Percentiles rank a stretch among this genome's conserved stretches.
These are phyloP conservation scores for Phytophthora hybrid DNA, from an alignment of 352 stramenopile genomes.

Conservation along the genomic window DNA sequence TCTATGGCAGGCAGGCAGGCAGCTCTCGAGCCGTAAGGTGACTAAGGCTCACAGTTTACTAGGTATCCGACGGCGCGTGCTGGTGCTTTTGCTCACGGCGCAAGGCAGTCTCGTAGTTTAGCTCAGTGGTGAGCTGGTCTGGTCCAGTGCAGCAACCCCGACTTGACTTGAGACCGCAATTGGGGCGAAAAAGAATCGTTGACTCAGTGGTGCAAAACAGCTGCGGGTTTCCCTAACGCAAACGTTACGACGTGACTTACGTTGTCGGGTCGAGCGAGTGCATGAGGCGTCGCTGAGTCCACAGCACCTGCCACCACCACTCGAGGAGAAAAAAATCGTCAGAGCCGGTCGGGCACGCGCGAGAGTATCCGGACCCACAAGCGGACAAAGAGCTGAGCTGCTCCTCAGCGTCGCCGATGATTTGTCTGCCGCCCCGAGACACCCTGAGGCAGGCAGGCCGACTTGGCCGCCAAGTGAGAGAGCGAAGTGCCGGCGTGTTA, in stretches of 20 bases:
- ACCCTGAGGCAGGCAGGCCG: not conserved
- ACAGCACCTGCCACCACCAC: no score
- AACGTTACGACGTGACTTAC: slow-evolving; percentile 9
- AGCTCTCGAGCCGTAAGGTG: not conserved
- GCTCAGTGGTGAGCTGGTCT: not conserved
- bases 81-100: not conserved
- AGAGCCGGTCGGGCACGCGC: slow-evolving; percentile 2
- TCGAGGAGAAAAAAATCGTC: slow-evolving; percentile 4
- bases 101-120: not conserved
- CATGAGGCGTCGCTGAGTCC: no score
- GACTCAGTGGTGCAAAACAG: slow-evolving; percentile 29
- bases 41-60: no score
- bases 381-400: slow-evolving; percentile 7
- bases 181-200: slow-evolving; percentile 15
- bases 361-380: slow-evolving; percentile 28
- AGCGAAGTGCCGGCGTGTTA: not conserved
- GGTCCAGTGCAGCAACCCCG: not conserved
- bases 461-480: not conserved
- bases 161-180: not conserved
- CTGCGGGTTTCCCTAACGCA: slow-evolving; percentile 2
- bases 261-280: not conserved
- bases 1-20: slow-evolving; percentile 13
- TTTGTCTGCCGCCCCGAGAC: not conserved
- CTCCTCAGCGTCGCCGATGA: no score
- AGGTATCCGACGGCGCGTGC: not conserved